Evolutionary conservation across 352 stramenopile species (phyloP).

Genomic region (Pythium guiyangense): DNA sequence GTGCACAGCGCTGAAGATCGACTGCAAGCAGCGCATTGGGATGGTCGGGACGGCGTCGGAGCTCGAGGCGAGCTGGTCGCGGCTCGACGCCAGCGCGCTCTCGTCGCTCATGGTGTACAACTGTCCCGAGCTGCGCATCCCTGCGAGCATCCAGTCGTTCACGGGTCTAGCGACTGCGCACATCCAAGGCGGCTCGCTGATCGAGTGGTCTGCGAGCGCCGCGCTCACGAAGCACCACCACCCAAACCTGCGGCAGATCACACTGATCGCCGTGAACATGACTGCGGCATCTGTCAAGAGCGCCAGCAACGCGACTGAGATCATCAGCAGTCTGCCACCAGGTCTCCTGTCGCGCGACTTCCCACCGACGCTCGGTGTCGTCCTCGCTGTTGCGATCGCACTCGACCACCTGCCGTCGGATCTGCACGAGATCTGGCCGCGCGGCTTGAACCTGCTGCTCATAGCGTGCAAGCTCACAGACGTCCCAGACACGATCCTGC

Average conservation of each 20-base stretch:
- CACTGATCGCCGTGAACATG: not conserved
- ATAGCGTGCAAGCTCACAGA: too few relatives aligned
- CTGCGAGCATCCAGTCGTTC: not conserved
- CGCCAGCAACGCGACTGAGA: not conserved
- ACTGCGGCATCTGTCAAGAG: not conserved
- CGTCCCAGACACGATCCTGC: too few relatives aligned
- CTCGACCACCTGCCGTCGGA: too few relatives aligned
- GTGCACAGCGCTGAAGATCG: not conserved
- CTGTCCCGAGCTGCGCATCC: constrained; percentile 2
- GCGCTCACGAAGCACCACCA: not conserved
- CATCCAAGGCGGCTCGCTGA: not conserved
- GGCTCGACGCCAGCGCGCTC: not conserved
- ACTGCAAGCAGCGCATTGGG: not conserved
- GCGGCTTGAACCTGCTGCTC: too few relatives aligned
- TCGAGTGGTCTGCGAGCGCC: constrained; percentile 2
- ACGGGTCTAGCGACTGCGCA: not conserved
- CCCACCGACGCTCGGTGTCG: too few relatives aligned
- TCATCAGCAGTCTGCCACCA: constrained; percentile 1
- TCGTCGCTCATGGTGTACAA: not conserved
- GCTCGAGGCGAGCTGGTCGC: not conserved
- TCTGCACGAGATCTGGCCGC: too few relatives aligned
- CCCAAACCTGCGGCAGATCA: constrained; percentile 2
- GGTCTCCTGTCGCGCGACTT: too few relatives aligned
- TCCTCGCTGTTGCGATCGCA: too few relatives aligned
- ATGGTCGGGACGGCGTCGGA: not conserved